Evolutionary conservation across 2,329 filamentous ascomycete species (phyloP).

Genomic region (Helotiales sp.): DNA sequence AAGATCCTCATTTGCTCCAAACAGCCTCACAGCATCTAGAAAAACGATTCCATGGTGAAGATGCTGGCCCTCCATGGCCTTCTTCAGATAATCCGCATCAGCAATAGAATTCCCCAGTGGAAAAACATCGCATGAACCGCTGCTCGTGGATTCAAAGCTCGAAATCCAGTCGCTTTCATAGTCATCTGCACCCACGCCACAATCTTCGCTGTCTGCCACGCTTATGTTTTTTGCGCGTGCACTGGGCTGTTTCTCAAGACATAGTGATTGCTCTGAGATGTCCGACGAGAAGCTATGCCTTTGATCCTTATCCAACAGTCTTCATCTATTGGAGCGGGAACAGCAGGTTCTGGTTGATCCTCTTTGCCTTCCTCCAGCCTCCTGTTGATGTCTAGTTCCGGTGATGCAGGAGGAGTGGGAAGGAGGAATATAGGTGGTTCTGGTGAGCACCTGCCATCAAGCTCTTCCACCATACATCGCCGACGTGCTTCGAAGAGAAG

Average conservation of each 20-base stretch:
- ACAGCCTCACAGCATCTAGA: too few relatives aligned
- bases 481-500: slow-evolving; percentile 4
- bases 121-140: background rate
- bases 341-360: background rate
- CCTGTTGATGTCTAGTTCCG: background rate
- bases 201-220: background rate
- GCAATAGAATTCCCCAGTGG: background rate
- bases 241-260: slow-evolving; percentile 5
- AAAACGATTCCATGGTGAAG: background rate
- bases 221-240: background rate
- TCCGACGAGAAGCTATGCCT: background rate
- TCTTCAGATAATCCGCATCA: background rate
- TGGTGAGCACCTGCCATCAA: background rate
- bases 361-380: background rate
- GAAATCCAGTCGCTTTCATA: background rate
- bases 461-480: background rate
- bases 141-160: background rate
- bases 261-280: background rate
- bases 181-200: background rate
- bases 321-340: background rate
- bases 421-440: background rate
- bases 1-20: background rate
- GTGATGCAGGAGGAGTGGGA: background rate
- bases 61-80: background rate
- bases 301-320: background rate